These are phyloP conservation scores for Botrytis byssoidea DNA, from an alignment of 2,329 filamentous ascomycete genomes.

Conservation along the genomic window DNA sequence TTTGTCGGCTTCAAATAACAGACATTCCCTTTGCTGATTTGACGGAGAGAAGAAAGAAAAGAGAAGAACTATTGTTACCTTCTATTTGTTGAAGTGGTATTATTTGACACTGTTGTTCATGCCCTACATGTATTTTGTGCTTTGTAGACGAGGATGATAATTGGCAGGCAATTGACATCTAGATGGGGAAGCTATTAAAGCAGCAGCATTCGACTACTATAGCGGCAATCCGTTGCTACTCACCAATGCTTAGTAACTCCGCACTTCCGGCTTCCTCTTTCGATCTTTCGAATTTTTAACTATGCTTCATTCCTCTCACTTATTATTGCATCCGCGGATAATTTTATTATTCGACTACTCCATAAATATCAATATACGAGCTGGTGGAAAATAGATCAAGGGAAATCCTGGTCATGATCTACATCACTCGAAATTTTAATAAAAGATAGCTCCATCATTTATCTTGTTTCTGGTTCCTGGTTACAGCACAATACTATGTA, in stretches of 20 bases:
- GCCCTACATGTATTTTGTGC: neutral
- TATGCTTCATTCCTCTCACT: neutral
- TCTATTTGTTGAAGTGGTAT: neutral
- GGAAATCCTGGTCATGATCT: neutral
- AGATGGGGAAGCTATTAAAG: neutral
- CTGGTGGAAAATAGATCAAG: neutral
- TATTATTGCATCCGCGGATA: neutral
- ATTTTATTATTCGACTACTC: neutral
- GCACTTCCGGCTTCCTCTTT: neutral
- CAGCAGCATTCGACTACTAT: neutral
- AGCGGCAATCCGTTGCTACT: neutral
- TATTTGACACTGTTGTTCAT: neutral
- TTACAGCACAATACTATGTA: neutral
- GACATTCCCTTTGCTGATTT: neutral
- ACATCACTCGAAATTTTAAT: neutral
- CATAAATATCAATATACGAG: neutral
- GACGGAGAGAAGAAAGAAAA: neutral
- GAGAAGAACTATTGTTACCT: neutral
- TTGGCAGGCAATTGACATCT: neutral
- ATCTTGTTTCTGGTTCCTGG: neutral
- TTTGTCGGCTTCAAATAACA: neutral
- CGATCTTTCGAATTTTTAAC: neutral
- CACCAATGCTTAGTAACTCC: neutral
- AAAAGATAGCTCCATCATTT: neutral
- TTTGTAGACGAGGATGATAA: constrained; percentile 1